These are phyloP conservation scores for Jatropha multifida DNA, from an alignment of 441 rosid genomes.

Conservation along the genomic window DNA sequence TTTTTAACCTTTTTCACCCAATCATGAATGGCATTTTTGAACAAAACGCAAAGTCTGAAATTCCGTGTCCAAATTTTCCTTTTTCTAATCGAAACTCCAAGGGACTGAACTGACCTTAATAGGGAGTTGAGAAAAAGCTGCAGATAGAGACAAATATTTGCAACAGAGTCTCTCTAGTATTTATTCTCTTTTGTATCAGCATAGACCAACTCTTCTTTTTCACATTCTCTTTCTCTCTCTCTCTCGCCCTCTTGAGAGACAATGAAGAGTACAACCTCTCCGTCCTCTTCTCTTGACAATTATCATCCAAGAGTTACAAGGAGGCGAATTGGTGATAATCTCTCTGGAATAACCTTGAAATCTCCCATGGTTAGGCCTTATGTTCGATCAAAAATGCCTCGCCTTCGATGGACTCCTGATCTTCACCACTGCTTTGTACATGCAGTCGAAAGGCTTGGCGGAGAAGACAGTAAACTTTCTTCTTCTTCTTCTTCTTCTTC, in stretches of 20 bases:
- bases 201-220: not conserved
- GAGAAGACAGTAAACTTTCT: conserved; percentile 61
- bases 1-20: conserved; percentile 27
- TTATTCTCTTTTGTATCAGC: conserved; percentile 39
- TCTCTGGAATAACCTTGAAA: conserved; percentile 21
- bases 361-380: conserved; percentile 65
- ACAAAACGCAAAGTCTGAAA: conserved; percentile 25
- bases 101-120: conserved; percentile 35
- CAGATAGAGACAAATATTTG: conserved; percentile 36
- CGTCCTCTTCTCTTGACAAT: conserved; percentile 24
- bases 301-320: not conserved
- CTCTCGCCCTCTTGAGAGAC: not conserved
- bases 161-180: conserved; percentile 39
- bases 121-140: conserved; percentile 41
- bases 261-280: conserved; percentile 4
- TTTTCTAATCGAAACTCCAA: conserved; percentile 39
- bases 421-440: conserved; percentile 90
- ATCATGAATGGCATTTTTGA: conserved; percentile 34
- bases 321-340: not conserved
- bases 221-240: not conserved
- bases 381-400: conserved; percentile 82
- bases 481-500: not conserved
- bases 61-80: conserved; percentile 38
- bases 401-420: conserved; percentile 97
- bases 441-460: conserved; percentile 89